Evolutionary conservation across 331 rosid genomes (phyloP), one percentile per base, ranked within the genome.

Genomic region (Stylosanthes scabra): DNA sequence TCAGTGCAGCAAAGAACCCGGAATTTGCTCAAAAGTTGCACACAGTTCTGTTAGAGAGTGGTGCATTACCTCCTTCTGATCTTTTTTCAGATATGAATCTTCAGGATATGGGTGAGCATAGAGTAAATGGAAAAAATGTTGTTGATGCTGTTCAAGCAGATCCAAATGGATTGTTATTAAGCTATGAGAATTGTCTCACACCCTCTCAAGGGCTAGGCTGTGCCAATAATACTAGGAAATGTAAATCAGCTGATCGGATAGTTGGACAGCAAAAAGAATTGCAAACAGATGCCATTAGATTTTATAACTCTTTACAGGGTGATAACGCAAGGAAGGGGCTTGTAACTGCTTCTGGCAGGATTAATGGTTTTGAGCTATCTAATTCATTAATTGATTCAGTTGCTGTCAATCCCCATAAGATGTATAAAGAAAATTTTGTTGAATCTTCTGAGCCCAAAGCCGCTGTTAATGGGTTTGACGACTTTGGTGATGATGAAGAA

Each of bases 11-110:
- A 82, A 87, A 88, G 83, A 78, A 92, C 83, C 96, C 98, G 25
- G 96, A 84, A 52, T 95, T 92, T 79, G 96, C 96, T 57, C 90
- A 89, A 84, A 91, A 90, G 76, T 83, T 92, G 50, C 98, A 86
- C 75, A 91, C 86, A 55, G 95, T 92, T 76, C 84, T 88, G 74
- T 82, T 88, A 86, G 99, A 92, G 83, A 92, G 93, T 66, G 97
- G 96, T 27, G 99, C 98, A 27, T 82, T 92, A 31, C 99, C 96
- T 83, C 97, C 96, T 56, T 88, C 93, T 51, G 97, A 90, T 83
- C 87, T 92, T 65, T 92, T 90, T 87, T 80, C 93, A 20, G 87
- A 90, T 81, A 87, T 90, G 70, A 88, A 85, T 71, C 54, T 91
- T 29, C 91, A 75, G 41, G 86, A 83, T 67, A 75, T 62, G 60